These are phyloP conservation scores for Mucor piriformis DNA, from an alignment of 371 early-diverging fungal species.

Conservation along the genomic window DNA sequence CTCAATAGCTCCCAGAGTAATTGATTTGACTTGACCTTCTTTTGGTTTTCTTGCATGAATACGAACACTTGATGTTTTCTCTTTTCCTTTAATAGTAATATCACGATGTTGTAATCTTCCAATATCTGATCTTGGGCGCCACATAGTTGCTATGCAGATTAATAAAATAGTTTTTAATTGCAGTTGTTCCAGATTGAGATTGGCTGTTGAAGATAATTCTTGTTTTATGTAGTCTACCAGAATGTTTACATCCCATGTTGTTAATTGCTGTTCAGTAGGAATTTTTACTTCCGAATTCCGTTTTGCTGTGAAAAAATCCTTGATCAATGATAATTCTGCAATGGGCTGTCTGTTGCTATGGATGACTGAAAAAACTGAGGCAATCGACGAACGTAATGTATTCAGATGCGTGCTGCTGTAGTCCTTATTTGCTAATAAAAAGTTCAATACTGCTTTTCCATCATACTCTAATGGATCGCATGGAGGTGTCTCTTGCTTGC, in stretches of 20 bases:
- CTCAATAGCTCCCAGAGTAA: background rate
- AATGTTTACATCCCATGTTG: constrained; percentile 2
- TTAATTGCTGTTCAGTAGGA: constrained; percentile 1
- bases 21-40: background rate
- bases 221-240: background rate
- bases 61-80: background rate
- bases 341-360: background rate
- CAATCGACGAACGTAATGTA: constrained; percentile 9
- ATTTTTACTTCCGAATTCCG: background rate
- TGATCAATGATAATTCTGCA: constrained; percentile 2
- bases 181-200: background rate
- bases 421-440: background rate
- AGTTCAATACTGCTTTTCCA: background rate
- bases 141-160: constrained; percentile 11
- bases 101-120: constrained; percentile 5
- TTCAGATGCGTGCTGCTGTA: constrained; percentile 2
- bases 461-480: background rate
- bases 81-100: background rate
- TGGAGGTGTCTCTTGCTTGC: background rate
- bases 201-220: background rate
- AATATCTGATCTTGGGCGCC: constrained; percentile 9
- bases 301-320: background rate
- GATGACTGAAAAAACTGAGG: constrained; percentile 1
- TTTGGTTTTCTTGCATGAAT: constrained; percentile 2
- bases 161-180: constrained; percentile 8